A percentile compares a stretch with the other conserved stretches of the same genome.
These are phyloP conservation scores for Pseudozyma hubeiensis DNA, from an alignment of 1,284 basidiomycete genomes.

Conservation along the genomic window DNA sequence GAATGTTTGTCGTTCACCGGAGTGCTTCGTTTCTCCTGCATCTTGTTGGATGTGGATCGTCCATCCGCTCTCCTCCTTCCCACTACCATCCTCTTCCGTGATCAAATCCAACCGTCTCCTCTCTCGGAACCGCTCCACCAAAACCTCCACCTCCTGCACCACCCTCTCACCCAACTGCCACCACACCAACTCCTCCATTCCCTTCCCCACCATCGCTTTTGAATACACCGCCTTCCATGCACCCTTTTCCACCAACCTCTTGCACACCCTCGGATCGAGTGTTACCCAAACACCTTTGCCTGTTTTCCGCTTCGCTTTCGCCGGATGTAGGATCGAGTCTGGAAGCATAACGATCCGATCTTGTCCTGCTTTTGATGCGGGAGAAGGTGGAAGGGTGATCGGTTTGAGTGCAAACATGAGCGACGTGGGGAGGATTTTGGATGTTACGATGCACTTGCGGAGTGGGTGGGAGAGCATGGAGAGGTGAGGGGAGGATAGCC, in stretches of 20 bases:
- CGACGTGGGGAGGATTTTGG: constrained; percentile 21
- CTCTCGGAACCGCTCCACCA: not conserved
- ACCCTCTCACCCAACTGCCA: constrained; percentile 31
- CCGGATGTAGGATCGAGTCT: constrained; percentile 23
- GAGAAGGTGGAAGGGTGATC: constrained; percentile 3
- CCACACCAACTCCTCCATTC: constrained; percentile 9
- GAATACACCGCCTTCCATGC: constrained; percentile 10
- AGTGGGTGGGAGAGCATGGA: constrained; percentile 26
- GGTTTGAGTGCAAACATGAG: constrained; percentile 38
- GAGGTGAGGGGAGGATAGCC: constrained; percentile 28
- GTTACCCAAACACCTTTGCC: constrained; percentile 26
- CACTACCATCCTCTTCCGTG: not conserved
- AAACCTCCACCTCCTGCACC: constrained; percentile 15
- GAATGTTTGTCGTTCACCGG: no score
- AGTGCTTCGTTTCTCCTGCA: no score
- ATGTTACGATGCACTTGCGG: constrained; percentile 39
- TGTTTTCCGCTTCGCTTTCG: not conserved
- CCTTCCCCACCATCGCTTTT: constrained; percentile 7
- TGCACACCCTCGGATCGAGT: constrained; percentile 6
- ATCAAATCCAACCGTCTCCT: constrained; percentile 15
- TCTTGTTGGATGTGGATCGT: no score
- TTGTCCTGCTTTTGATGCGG: not conserved
- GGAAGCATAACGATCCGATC: constrained; percentile 22
- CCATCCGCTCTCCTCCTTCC: not conserved
- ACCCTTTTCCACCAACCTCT: constrained; percentile 1